Evolutionary conservation across 2,329 filamentous ascomycete species (phyloP).

Genomic region (Rutstroemia sp.): DNA sequence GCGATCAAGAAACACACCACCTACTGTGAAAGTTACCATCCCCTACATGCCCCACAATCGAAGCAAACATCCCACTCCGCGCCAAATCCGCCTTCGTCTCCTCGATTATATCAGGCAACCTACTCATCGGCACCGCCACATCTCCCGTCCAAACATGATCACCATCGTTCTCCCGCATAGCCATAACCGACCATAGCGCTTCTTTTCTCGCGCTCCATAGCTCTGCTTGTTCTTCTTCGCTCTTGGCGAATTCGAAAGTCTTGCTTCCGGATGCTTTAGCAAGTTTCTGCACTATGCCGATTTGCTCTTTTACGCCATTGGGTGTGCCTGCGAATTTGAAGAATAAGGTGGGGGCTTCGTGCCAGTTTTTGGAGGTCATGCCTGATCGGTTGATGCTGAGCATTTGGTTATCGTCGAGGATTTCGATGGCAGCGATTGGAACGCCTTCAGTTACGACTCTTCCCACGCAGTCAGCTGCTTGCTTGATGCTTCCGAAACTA

Average conservation of each 20-base stretch:
- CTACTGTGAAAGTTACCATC: conserved; percentile 70
- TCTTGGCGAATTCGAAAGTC: conserved; percentile 71
- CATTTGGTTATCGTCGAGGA: conserved; percentile 90
- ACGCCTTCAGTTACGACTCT: conserved; percentile 74
- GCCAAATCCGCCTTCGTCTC: conserved; percentile 59
- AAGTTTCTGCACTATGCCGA: conserved; percentile 57
- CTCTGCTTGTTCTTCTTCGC: conserved; percentile 61
- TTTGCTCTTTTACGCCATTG: conserved; percentile 68
- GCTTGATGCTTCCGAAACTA: conserved; percentile 44
- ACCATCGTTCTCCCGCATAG: conserved; percentile 48
- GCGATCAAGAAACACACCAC: not conserved
- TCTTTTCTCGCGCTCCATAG: conserved; percentile 81
- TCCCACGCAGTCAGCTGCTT: conserved; percentile 57
- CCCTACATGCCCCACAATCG: conserved; percentile 65
- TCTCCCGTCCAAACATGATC: conserved; percentile 81
- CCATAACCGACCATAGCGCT: conserved; percentile 73
- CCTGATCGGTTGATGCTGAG: conserved; percentile 58
- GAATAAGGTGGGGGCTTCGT: conserved; percentile 68
- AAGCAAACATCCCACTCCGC: conserved; percentile 49
- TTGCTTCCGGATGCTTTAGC: conserved; percentile 55
- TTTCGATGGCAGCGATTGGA: conserved; percentile 84
- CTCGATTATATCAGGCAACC: conserved; percentile 68
- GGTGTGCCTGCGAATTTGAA: conserved; percentile 77
- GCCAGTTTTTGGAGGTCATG: conserved; percentile 59
- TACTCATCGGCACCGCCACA: conserved; percentile 74